Conservation (phyloP, 2,329 filamentous ascomycete genomes). For the Pseudocercospora macadamiae region DNA sequence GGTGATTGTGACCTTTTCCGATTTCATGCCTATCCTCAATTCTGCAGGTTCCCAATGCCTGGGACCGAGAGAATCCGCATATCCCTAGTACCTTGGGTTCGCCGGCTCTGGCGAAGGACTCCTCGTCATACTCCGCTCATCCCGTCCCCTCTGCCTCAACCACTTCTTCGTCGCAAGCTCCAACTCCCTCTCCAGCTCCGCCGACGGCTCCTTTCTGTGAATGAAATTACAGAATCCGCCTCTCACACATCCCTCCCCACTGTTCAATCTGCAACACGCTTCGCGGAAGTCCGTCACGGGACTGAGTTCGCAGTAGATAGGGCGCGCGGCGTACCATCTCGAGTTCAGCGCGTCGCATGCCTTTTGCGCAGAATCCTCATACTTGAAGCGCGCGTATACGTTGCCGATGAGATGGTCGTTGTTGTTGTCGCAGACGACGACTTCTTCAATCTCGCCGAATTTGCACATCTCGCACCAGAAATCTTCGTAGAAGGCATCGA, state of each 20-base stretch:
- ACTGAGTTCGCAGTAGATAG: conserved; percentile 96
- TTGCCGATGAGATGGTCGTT: conserved; percentile 99
- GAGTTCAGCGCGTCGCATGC: conserved; percentile 93
- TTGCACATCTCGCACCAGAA: conserved; percentile 99
- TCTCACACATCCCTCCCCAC: conserved; percentile 90
- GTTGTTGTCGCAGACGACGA: conserved; percentile 99
- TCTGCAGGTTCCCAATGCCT: too few relatives aligned
- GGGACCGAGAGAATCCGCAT: neutral
- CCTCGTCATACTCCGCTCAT: conserved; percentile 77
- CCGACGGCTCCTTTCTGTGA: conserved; percentile 89
- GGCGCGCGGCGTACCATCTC: conserved; percentile 94
- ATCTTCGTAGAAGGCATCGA: conserved; percentile 99
- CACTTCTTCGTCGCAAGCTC: conserved; percentile 94
- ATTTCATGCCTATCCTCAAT: too few relatives aligned
- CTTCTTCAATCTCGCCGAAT: conserved; percentile 95
- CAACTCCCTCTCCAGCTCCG: conserved; percentile 86
- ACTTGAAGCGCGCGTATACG: conserved; percentile 99
- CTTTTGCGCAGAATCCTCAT: conserved; percentile 92
- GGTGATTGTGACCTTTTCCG: too few relatives aligned
- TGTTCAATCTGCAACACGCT: conserved; percentile 93
- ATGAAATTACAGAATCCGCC: conserved; percentile 99
- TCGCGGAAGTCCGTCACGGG: conserved; percentile 98
- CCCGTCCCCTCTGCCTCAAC: conserved; percentile 80
- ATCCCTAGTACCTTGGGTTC: conserved; percentile 63
- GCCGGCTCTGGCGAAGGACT: conserved; percentile 87